Percentiles rank a stretch among this genome's conserved stretches.
Conservation (phyloP, 73 alveolate species). For the Symbiodinium natans region DNA sequence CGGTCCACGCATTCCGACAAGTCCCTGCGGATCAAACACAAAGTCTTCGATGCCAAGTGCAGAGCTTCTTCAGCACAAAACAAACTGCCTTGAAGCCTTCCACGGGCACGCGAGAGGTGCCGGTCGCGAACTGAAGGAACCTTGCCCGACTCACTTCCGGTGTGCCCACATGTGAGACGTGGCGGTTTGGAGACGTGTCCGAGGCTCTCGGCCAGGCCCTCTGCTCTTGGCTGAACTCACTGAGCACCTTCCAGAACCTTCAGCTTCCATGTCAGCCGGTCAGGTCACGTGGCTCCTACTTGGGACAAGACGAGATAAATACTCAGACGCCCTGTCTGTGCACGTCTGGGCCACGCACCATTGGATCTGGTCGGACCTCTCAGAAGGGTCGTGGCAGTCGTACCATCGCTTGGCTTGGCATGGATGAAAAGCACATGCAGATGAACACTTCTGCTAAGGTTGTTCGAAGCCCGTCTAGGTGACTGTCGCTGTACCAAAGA, state of each 20-base stretch:
- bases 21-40: conserved; percentile 59
- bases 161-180: neutral
- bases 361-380: conserved; percentile 96
- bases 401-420: too few species aligned
- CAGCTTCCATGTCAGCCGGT: neutral
- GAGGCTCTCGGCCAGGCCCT: conserved; percentile 47
- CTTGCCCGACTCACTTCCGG: neutral
- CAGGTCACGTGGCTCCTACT: neutral
- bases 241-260: conserved; percentile 85
- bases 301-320: too few species aligned
- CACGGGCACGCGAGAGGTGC: conserved; percentile 98
- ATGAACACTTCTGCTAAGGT: neutral
- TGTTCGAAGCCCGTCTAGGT: neutral
- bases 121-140: conserved; percentile 95
- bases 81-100: conserved; percentile 97
- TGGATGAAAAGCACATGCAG: neutral
- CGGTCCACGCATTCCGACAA: conserved; percentile 98
- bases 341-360: conserved; percentile 95
- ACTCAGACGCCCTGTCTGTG: too few species aligned
- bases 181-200: neutral
- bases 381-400: conserved; percentile 10
- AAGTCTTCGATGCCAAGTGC: neutral
- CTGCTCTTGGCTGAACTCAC: conserved; percentile 90
- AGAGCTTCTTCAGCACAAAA: neutral
- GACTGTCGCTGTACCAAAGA: too few species aligned